A percentile compares a stretch with the other conserved stretches of the same genome.
Evolutionary conservation across 2,329 filamentous ascomycete species (phyloP).

Genomic region (Lasiodiplodia gonubiensis): DNA sequence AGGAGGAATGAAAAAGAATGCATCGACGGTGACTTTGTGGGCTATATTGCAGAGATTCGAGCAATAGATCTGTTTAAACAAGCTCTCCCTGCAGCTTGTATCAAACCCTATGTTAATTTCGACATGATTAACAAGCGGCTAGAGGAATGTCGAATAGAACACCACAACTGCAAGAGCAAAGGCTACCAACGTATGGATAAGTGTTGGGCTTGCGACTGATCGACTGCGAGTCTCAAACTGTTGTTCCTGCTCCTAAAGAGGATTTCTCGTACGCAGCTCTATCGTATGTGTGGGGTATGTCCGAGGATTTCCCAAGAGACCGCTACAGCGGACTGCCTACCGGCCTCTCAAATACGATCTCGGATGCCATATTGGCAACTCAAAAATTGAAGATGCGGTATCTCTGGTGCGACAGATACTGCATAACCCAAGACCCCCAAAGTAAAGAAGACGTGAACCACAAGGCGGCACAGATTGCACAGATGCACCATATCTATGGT

Average conservation of each 20-base stretch:
- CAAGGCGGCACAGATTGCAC: background rate
- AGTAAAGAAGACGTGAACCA: background rate
- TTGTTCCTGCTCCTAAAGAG: background rate
- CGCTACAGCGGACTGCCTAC: background rate
- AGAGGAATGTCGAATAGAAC: no score
- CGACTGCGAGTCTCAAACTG: background rate
- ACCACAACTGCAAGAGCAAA: no score
- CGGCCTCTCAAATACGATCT: background rate
- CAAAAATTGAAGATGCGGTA: background rate
- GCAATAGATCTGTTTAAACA: no score
- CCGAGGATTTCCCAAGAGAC: background rate
- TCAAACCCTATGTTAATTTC: no score
- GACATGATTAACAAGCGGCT: no score
- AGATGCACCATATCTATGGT: background rate
- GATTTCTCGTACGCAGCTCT: background rate
- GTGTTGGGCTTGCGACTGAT: background rate
- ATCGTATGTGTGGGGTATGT: background rate
- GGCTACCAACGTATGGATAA: no score
- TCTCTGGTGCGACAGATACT: background rate
- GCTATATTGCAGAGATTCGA: no score
- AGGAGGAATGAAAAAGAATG: no score
- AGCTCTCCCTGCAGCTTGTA: no score
- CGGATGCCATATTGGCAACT: background rate
- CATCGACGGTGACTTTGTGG: no score
- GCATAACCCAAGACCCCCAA: background rate